These are phyloP conservation scores for Boletus rufocinnamomeus DNA, from an alignment of 768 basidiomycete species.

Conservation along the genomic window DNA sequence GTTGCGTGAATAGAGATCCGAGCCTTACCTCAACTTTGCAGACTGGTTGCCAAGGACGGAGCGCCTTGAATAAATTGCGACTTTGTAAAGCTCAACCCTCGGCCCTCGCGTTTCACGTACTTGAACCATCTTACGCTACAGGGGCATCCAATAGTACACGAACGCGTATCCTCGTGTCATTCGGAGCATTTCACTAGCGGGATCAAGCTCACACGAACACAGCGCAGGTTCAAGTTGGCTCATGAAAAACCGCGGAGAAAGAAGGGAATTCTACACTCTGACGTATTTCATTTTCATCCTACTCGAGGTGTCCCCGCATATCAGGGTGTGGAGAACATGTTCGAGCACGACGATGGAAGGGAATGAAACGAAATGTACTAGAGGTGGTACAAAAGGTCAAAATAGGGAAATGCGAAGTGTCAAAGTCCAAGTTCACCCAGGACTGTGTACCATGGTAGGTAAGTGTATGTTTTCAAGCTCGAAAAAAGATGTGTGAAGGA, in stretches of 20 bases:
- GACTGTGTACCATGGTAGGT: not conserved
- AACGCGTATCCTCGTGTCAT: not conserved
- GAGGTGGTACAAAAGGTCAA: slow-evolving; percentile 2
- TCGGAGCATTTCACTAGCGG: not conserved
- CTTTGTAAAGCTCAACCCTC: not conserved
- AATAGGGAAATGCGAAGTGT: not conserved
- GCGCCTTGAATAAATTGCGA: not conserved
- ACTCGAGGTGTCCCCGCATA: not conserved
- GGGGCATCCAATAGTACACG: not conserved
- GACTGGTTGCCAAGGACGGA: not conserved
- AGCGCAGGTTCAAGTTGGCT: not conserved
- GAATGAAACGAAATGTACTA: not conserved
- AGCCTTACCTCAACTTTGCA: not conserved
- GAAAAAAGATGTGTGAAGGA: not conserved
- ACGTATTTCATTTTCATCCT: not conserved
- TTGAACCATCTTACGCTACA: not conserved
- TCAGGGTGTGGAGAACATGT: not conserved
- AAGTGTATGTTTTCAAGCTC: not conserved
- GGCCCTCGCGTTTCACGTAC: not conserved
- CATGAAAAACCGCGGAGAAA: not conserved
- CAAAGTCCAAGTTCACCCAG: not conserved
- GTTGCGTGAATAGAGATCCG: not conserved
- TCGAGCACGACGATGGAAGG: not conserved
- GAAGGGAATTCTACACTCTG: not conserved
- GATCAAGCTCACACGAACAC: not conserved